These are phyloP conservation scores for Populus hybrid DNA, from an alignment of 441 rosid species.

Conservation along the genomic window DNA sequence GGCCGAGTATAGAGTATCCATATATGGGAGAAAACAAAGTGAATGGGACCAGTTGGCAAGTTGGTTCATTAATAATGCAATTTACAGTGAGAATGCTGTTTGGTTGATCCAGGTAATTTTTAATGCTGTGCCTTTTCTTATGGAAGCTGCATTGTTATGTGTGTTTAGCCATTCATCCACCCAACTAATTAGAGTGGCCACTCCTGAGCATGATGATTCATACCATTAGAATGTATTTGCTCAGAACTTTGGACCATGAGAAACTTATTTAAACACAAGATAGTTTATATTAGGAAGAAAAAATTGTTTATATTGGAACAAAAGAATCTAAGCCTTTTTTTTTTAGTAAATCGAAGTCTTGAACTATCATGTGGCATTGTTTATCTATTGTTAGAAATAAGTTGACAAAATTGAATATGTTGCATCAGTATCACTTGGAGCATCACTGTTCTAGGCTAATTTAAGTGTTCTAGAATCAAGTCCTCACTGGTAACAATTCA, in stretches of 20 bases:
- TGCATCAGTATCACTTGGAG: background rate
- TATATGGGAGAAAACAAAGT: conserved; percentile 77
- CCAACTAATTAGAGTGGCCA: background rate
- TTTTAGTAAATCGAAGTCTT: background rate
- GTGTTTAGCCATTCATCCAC: background rate
- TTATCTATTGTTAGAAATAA: too few species aligned
- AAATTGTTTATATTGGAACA: background rate
- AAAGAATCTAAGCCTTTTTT: too few species aligned
- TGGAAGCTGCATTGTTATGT: background rate
- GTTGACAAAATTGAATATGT: too few species aligned
- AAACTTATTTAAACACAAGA: background rate
- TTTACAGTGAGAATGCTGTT: conserved; percentile 69
- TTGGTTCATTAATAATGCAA: conserved; percentile 70
- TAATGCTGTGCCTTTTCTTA: conserved; percentile 5
- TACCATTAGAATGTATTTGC: background rate
- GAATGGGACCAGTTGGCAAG: conserved; percentile 89
- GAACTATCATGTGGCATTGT: background rate
- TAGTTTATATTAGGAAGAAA: background rate
- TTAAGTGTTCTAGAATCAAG: background rate
- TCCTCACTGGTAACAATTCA: background rate
- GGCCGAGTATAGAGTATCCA: conserved; percentile 75
- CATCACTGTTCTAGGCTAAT: conserved; percentile 3
- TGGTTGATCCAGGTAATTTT: conserved; percentile 69
- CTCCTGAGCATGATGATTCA: background rate
- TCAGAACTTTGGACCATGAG: background rate